Conservation (phyloP, 352 stramenopile species). For the Stramenopiles sp. region DNA sequence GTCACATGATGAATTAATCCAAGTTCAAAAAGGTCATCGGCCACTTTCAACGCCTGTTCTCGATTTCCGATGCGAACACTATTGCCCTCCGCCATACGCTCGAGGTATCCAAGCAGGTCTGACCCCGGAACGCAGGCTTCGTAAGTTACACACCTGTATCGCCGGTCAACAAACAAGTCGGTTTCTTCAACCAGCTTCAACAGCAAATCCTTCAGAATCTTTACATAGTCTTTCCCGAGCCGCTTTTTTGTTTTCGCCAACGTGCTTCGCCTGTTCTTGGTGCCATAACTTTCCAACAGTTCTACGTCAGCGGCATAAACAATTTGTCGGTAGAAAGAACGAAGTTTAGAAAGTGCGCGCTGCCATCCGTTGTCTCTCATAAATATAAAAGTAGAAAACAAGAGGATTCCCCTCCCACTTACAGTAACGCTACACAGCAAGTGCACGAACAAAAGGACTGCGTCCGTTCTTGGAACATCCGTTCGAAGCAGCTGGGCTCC, state of each 20-base stretch:
- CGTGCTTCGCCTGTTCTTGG: conserved; percentile 1
- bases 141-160: neutral
- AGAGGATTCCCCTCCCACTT: conserved; percentile 1
- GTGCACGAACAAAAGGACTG: conserved; percentile 1
- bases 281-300: conserved; percentile 2
- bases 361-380: conserved; percentile 4
- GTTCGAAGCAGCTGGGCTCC: neutral
- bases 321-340: conserved; percentile 1
- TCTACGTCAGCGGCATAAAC: neutral
- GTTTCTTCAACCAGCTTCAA: conserved; percentile 4
- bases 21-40: conserved; percentile 9
- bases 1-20: conserved; percentile 9
- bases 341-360: neutral
- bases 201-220: neutral
- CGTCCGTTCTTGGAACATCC: neutral
- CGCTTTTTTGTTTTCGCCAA: conserved; percentile 9
- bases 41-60: conserved; percentile 2
- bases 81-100: neutral
- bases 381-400: conserved; percentile 8
- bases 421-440: conserved; percentile 1
- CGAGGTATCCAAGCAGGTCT: neutral
- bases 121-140: neutral
- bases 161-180: neutral
- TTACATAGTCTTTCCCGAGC: conserved; percentile 5
- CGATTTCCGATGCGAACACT: neutral